phyloP scores from a whole-genome alignment of 805 yeast genomes.

The Candida bentonensis region DNA sequence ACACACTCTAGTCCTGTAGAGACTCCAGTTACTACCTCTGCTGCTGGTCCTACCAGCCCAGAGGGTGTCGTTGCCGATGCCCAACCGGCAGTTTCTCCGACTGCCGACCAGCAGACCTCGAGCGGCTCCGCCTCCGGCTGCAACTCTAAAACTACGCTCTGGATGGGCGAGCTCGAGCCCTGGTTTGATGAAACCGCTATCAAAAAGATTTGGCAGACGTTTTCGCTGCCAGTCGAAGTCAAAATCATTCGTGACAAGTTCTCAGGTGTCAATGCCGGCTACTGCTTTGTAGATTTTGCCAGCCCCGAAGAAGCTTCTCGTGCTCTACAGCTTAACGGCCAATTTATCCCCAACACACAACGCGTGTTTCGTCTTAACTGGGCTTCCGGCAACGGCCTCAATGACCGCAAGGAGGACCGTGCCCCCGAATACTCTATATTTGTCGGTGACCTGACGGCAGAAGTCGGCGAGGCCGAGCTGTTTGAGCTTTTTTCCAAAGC shows the following conservation, averaged over 20 bases:
- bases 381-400: slow-evolving; percentile 46
- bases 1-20: too few relatives aligned
- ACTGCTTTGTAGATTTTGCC: slow-evolving; percentile 71
- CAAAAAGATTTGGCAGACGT: slow-evolving; percentile 50
- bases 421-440: slow-evolving; percentile 52
- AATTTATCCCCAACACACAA: slow-evolving; percentile 47
- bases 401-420: slow-evolving; percentile 18
- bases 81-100: too few relatives aligned
- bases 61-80: too few relatives aligned
- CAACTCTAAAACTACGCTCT: slow-evolving; percentile 21
- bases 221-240: slow-evolving; percentile 53
- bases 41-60: too few relatives aligned
- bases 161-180: slow-evolving; percentile 84
- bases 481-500: slow-evolving; percentile 52
- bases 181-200: slow-evolving; percentile 65
- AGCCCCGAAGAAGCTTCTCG: slow-evolving; percentile 43
- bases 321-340: slow-evolving; percentile 58
- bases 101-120: too few relatives aligned
- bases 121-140: slow-evolving; percentile 7
- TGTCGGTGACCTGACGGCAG: slow-evolving; percentile 73
- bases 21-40: too few relatives aligned
- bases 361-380: slow-evolving; percentile 59
- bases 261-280: slow-evolving; percentile 41
- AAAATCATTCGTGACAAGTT: slow-evolving; percentile 60
- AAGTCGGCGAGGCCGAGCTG: slow-evolving; percentile 52